Evolutionary conservation across 305 asterid genomes (phyloP).

Genomic region (Fraxinus platypoda): DNA sequence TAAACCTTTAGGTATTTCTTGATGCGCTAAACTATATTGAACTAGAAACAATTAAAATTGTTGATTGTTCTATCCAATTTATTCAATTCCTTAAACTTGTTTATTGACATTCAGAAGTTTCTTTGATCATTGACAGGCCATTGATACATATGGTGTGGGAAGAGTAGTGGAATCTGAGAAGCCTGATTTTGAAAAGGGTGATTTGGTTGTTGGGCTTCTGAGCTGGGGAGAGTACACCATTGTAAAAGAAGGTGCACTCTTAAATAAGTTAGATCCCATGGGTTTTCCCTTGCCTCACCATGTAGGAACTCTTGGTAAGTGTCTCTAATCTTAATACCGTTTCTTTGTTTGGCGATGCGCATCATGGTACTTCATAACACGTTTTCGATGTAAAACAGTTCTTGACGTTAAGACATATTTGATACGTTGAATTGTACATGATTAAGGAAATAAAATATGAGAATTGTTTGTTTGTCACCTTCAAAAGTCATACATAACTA

Average conservation of each 20-base stretch:
- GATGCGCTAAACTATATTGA: not conserved
- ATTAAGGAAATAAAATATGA: not conserved
- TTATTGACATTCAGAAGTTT: not conserved
- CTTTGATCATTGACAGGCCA: conserved; percentile 28
- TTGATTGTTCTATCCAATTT: not conserved
- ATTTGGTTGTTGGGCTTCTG: conserved; percentile 55
- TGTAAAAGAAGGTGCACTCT: conserved; percentile 29
- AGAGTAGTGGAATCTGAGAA: conserved; percentile 53
- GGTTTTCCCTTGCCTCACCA: conserved; percentile 49
- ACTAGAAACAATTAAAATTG: not conserved
- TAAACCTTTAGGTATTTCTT: not conserved
- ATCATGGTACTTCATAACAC: not conserved
- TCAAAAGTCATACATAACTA: not conserved
- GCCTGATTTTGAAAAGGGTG: conserved; percentile 38
- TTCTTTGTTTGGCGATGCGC: not conserved
- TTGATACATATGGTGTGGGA: conserved; percentile 57
- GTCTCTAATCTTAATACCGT: not conserved
- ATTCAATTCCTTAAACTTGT: not conserved
- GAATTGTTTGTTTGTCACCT: not conserved
- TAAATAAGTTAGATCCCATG: conserved; percentile 50
- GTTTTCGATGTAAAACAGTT: too few relatives aligned
- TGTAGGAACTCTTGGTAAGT: conserved; percentile 62
- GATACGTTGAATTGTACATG: not conserved
- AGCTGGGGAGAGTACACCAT: conserved; percentile 62
- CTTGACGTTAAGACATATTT: not conserved